Evolutionary conservation across 1,139 yeast species (phyloP), one percentile per base, ranked within the genome.

Genomic region (Geotrichum phurueaensis): DNA sequence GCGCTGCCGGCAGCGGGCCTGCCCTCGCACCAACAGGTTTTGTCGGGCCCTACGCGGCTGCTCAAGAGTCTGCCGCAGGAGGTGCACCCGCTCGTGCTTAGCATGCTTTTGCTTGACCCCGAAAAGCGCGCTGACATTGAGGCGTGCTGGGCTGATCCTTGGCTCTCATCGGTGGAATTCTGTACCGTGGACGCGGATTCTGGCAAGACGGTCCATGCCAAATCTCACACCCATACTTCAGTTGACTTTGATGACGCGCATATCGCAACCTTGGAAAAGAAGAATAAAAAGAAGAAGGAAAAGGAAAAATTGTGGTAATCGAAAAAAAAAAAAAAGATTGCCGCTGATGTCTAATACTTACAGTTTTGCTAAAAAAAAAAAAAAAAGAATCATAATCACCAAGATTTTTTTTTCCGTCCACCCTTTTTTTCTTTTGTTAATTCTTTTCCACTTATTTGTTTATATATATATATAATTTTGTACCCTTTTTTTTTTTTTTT

Each of bases 241-340:
- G 97, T 92, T 58, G 96, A 90, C 68, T 96, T 89, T 72, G 86
- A 90, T 62, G 96, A 89, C 68, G 98, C 97, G 0, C 98, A 92
- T 73, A 92, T 92, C 75, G 97, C 97, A 18, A 88, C 95, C 58
- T 81, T 90, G 67, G 97, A 92, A 71, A 88, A 86, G 78, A 75
- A 73, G 66, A 76, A 74, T 66, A 71, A 70, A 62, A 74, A 72
- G 70, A 75, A 73, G 58, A 75, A 73, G 69, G 69, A 69, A 36
- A 66, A 70, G 61, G 76, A 74, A 62, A 75, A 72, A 63, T 67
- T 73, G 73, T 75, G 76, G 77, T 73, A 65, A 55, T 3, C 18
- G 18, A 4, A 60, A 36, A 66, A 66, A 20, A 13, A 12, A 36
- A 36, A 36, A 36, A 33, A 33, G 1, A 36, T n/a, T 36, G 43